A percentile compares a stretch with the other conserved stretches of the same genome.
Evolutionary conservation across 2,329 filamentous ascomycete species (phyloP).

Genomic region (Sarocladium brachiariae): DNA sequence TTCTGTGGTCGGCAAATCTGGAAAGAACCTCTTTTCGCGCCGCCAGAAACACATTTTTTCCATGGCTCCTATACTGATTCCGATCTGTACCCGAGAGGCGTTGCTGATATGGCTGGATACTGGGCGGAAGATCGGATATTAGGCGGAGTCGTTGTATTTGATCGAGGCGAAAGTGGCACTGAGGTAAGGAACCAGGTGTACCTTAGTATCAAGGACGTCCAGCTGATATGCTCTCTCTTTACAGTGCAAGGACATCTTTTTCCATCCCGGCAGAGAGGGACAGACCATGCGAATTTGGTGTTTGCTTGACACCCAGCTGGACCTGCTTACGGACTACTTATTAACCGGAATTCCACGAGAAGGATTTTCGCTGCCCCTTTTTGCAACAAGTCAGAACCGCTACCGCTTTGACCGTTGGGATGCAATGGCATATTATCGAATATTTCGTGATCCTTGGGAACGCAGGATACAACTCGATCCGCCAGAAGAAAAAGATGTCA

Average conservation of each 20-base stretch:
- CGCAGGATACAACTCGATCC: neutral
- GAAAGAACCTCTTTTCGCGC: neutral
- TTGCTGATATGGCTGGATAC: conserved; percentile 19
- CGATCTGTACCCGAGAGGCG: conserved; percentile 18
- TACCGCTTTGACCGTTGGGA: conserved; percentile 6
- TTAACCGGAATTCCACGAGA: neutral
- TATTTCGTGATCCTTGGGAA: conserved; percentile 8
- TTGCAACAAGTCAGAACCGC: neutral
- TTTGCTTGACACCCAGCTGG: neutral
- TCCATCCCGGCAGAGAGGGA: neutral
- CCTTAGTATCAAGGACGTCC: neutral
- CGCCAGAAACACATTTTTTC: neutral
- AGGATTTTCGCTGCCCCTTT: neutral
- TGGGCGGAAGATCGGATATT: conserved; percentile 23
- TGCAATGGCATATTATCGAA: neutral
- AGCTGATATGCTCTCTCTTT: no score
- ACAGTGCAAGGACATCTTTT: conserved; percentile 1
- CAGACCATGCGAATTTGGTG: neutral
- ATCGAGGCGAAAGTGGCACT: conserved; percentile 17
- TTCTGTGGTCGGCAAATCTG: neutral
- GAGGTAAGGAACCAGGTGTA: conserved; percentile 11
- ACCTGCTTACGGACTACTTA: neutral
- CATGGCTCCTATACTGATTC: conserved; percentile 11
- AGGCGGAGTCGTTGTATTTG: conserved; percentile 23
- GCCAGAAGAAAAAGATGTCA: neutral